Conservation (phyloP, 371 early-diverging fungal species). For the Saksenaea oblongispora region DNA sequence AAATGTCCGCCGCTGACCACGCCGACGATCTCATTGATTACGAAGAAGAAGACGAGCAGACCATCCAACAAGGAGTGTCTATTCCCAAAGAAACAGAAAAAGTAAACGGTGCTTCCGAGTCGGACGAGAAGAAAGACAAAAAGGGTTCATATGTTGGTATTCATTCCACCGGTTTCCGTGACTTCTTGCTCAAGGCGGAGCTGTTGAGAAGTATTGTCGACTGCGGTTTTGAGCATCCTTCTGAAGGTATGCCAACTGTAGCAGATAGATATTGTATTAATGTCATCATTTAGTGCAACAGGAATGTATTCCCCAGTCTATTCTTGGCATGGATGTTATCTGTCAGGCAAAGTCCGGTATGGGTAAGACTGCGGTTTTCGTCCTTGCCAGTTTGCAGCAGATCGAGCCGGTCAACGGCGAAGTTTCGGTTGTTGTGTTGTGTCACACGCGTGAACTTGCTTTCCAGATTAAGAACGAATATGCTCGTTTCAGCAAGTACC, state of each 20-base stretch:
- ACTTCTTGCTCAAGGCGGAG: conserved; percentile 96
- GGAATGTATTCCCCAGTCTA: conserved; percentile 97
- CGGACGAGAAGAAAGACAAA: conserved; percentile 77
- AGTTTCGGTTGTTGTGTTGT: conserved; percentile 89
- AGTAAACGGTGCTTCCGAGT: conserved; percentile 7
- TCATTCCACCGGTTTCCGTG: conserved; percentile 97
- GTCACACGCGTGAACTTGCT: conserved; percentile 98
- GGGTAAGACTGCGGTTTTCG: conserved; percentile 99
- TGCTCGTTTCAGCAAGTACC: conserved; percentile 91
- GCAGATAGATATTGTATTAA: neutral
- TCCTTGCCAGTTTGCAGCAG: conserved; percentile 95
- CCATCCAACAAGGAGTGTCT: conserved; percentile 39
- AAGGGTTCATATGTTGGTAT: conserved; percentile 97
- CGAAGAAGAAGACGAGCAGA: conserved; percentile 86
- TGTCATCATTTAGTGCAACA: conserved; percentile 84
- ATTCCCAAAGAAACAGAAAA: neutral
- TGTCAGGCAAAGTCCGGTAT: conserved; percentile 99
- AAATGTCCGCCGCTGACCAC: conserved; percentile 67
- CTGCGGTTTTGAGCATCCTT: conserved; percentile 99
- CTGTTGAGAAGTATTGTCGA: conserved; percentile 93
- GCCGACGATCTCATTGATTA: conserved; percentile 95
- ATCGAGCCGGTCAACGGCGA: conserved; percentile 83
- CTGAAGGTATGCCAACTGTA: conserved; percentile 77
- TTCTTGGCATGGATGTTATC: conserved; percentile 95
- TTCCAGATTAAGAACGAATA: conserved; percentile 98